Evolutionary conservation across 495 filamentous ascomycete species (phyloP).

Genomic region (Penicillium argentinense): DNA sequence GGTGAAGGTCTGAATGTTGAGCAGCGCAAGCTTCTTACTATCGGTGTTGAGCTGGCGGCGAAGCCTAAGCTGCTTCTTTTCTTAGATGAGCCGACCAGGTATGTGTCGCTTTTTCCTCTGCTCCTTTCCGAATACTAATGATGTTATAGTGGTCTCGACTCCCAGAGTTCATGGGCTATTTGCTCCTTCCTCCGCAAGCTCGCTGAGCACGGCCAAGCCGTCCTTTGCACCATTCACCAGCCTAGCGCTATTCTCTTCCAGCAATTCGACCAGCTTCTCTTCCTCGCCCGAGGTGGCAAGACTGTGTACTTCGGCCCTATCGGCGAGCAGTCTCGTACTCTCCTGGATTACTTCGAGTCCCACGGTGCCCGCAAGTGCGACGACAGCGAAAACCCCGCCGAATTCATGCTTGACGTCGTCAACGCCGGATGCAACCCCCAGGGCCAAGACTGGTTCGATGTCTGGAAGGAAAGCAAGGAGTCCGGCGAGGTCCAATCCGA

Average conservation of each 20-base stretch:
- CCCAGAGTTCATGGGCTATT: slow-evolving; percentile 69
- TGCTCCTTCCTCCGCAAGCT: slow-evolving; percentile 77
- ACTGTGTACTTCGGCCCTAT: slow-evolving; percentile 88
- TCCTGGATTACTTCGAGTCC: slow-evolving; percentile 74
- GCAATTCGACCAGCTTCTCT: slow-evolving; percentile 83
- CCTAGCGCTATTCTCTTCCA: slow-evolving; percentile 90
- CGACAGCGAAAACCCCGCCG: slow-evolving; percentile 72
- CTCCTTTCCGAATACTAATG: slow-evolving; percentile 40
- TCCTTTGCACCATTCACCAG: slow-evolving; percentile 95
- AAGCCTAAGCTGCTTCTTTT: slow-evolving; percentile 79
- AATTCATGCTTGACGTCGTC: slow-evolving; percentile 88
- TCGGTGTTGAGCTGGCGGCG: slow-evolving; percentile 81
- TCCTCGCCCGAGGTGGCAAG: slow-evolving; percentile 64
- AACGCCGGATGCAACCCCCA: slow-evolving; percentile 22
- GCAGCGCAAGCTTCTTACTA: slow-evolving; percentile 79
- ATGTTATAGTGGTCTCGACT: slow-evolving; percentile 63
- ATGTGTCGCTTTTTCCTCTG: slow-evolving; percentile 67
- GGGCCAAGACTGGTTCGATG: slow-evolving; percentile 68
- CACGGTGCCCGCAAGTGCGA: slow-evolving; percentile 69
- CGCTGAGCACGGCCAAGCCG: slow-evolving; percentile 82
- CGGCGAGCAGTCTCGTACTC: slow-evolving; percentile 64
- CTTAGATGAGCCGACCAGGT: slow-evolving; percentile 55
- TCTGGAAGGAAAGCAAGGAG: slow-evolving; percentile 73
- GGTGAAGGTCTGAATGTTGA: slow-evolving; percentile 87
- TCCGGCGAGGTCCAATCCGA: slow-evolving; percentile 62